phyloP scores from a whole-genome alignment of 1,139 yeast species.

The Geotrichum citri-aurantii region DNA sequence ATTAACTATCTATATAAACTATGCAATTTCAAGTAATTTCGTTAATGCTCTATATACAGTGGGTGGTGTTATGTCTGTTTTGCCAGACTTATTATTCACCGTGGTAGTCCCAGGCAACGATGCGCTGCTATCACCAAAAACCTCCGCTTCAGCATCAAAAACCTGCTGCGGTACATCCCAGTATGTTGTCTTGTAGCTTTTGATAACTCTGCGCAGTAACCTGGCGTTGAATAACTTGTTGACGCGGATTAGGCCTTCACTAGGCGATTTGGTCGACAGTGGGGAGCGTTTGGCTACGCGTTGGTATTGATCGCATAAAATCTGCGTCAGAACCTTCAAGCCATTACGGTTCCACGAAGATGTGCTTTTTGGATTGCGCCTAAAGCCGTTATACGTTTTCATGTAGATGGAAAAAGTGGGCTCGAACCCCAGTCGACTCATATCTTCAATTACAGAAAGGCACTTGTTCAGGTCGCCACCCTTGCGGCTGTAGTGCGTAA shows the following conservation, averaged over 20 bases:
- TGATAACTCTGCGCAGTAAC: constrained; percentile 4
- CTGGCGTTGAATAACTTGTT: constrained; percentile 1
- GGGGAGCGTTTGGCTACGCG: not conserved
- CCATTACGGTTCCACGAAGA: constrained; percentile 10
- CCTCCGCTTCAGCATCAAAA: not conserved
- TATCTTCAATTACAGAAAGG: not conserved
- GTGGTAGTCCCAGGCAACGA: not conserved
- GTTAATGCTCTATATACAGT: constrained; percentile 15
- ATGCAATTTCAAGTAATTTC: constrained; percentile 4
- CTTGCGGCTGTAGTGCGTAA: constrained; percentile 11
- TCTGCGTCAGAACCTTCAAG: constrained; percentile 8
- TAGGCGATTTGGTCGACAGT: not conserved
- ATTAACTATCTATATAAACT: not conserved
- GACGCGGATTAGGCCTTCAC: not conserved
- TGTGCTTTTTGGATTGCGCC: not conserved
- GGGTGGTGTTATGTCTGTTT: constrained; percentile 1
- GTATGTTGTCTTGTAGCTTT: constrained; percentile 7
- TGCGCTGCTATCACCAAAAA: not conserved
- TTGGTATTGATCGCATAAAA: constrained; percentile 7
- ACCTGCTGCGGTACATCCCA: constrained; percentile 8
- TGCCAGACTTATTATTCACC: constrained; percentile 3
- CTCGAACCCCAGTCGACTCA: constrained; percentile 4
- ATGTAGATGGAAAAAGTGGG: constrained; percentile 3
- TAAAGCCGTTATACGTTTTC: constrained; percentile 10
- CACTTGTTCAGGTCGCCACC: constrained; percentile 6